phyloP scores from a whole-genome alignment of 805 yeast genomes.

The Metschnikowia rubicola region DNA sequence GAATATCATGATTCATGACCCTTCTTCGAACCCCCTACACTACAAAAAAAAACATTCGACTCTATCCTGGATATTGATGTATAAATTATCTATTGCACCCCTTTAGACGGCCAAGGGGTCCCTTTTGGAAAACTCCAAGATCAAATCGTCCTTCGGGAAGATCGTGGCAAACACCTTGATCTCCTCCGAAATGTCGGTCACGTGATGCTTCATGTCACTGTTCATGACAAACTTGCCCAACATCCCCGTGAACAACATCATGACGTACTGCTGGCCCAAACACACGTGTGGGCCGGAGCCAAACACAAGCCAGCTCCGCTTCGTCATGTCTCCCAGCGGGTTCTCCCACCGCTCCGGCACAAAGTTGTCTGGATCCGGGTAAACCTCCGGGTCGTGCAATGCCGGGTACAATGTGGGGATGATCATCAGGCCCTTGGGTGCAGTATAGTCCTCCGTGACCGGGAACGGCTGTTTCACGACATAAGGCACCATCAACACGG shows the following conservation, averaged over 20 bases:
- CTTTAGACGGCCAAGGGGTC: conserved; percentile 39
- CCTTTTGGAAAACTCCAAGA: conserved; percentile 67
- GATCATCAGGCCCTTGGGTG: conserved; percentile 96
- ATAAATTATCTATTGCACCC: too few relatives aligned
- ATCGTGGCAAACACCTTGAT: conserved; percentile 96
- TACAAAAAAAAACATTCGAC: too few relatives aligned
- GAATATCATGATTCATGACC: too few relatives aligned
- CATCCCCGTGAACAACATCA: conserved; percentile 83
- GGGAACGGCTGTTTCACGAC: conserved; percentile 86
- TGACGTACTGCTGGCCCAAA: conserved; percentile 90
- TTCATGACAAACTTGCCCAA: conserved; percentile 86
- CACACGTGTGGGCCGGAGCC: conserved; percentile 98
- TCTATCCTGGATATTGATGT: too few relatives aligned
- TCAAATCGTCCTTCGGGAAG: conserved; percentile 94
- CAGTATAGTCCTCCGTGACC: conserved; percentile 76
- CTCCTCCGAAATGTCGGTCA: conserved; percentile 82
- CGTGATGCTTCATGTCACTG: conserved; percentile 76
- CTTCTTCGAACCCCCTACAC: too few relatives aligned
- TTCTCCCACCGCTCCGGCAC: conserved; percentile 97
- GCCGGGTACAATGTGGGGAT: conserved; percentile 96
- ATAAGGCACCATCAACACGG: conserved; percentile 97
- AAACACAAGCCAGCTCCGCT: conserved; percentile 92
- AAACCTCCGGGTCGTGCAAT: conserved; percentile 95
- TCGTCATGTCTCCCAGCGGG: conserved; percentile 67
- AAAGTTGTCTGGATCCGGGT: conserved; percentile 89